Percentiles rank a stretch among this genome's conserved stretches.
phyloP scores from a whole-genome alignment of 2,329 filamentous ascomycete genomes.

The Penicillium sp. region DNA sequence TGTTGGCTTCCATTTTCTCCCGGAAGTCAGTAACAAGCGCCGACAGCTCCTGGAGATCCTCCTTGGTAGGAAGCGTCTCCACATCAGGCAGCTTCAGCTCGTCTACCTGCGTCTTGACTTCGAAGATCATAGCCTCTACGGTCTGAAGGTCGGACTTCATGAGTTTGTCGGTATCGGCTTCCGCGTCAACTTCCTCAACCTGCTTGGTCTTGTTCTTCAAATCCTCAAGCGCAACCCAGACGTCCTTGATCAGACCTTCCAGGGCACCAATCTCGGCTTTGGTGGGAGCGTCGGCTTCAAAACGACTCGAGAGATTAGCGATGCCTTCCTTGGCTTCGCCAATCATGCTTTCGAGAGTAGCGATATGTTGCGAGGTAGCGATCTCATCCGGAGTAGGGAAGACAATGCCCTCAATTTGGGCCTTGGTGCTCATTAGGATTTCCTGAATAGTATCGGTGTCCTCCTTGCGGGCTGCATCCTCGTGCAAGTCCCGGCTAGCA shows the following conservation, averaged over 20 bases:
- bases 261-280: constrained; percentile 78
- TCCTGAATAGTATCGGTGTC: constrained; percentile 91
- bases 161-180: constrained; percentile 56
- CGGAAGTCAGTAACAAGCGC: constrained; percentile 69
- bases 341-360: constrained; percentile 66
- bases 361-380: constrained; percentile 63
- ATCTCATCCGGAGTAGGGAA: constrained; percentile 65
- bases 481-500: constrained; percentile 44
- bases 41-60: constrained; percentile 71
- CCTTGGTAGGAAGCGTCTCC: constrained; percentile 70
- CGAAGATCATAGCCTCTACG: constrained; percentile 77
- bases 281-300: constrained; percentile 68
- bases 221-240: constrained; percentile 75
- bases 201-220: constrained; percentile 48
- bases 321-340: constrained; percentile 75
- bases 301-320: constrained; percentile 63
- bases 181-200: constrained; percentile 50
- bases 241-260: constrained; percentile 75
- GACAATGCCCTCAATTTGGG: constrained; percentile 77
- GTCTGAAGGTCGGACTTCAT: constrained; percentile 82
- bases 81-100: constrained; percentile 71
- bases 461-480: constrained; percentile 69
- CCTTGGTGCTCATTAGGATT: constrained; percentile 84
- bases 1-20: constrained; percentile 66
- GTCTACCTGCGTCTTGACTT: constrained; percentile 78